Conservation (phyloP, 805 yeast genomes). For the Scheffersomyces lignosus region DNA sequence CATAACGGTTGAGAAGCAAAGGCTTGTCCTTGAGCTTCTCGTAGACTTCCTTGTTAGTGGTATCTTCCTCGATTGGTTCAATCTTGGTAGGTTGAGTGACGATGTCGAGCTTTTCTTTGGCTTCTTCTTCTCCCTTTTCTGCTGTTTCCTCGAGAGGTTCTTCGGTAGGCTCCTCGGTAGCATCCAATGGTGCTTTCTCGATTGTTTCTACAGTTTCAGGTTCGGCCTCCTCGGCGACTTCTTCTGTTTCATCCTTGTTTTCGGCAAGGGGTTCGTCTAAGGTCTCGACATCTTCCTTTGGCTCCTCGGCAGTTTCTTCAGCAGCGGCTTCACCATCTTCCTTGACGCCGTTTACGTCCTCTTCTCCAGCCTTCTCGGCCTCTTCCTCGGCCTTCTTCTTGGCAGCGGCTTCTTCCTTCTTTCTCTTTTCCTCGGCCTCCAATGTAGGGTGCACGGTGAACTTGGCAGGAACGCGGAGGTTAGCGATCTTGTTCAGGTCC, state of each 20-base stretch:
- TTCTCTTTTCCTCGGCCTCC: conserved; percentile 22
- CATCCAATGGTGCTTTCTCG: conserved; percentile 6
- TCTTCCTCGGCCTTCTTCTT: neutral
- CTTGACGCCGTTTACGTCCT: conserved; percentile 2
- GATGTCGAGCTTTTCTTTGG: conserved; percentile 18
- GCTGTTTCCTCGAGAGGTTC: conserved; percentile 4
- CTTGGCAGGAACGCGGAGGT: conserved; percentile 39
- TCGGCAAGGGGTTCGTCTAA: neutral
- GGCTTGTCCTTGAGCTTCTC: conserved; percentile 48
- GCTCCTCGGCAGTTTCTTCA: conserved; percentile 6
- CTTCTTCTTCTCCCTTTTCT: conserved; percentile 7
- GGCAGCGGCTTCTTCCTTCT: conserved; percentile 4
- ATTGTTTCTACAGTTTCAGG: conserved; percentile 11
- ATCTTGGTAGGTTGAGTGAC: conserved; percentile 28
- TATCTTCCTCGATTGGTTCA: conserved; percentile 31
- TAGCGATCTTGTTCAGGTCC: conserved; percentile 31
- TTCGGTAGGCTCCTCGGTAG: conserved; percentile 5
- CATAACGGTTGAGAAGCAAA: conserved; percentile 46
- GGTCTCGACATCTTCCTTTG: conserved; percentile 2
- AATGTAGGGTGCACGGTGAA: conserved; percentile 41
- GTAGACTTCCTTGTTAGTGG: conserved; percentile 36
- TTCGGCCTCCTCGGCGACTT: conserved; percentile 7
- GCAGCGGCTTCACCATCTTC: conserved; percentile 4
- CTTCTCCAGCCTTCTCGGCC: conserved; percentile 5
- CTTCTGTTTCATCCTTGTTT: conserved; percentile 4